Percentiles rank a stretch among this genome's conserved stretches.
Evolutionary conservation across 352 stramenopile species (phyloP).

Genomic region (Phytophthora constricta): DNA sequence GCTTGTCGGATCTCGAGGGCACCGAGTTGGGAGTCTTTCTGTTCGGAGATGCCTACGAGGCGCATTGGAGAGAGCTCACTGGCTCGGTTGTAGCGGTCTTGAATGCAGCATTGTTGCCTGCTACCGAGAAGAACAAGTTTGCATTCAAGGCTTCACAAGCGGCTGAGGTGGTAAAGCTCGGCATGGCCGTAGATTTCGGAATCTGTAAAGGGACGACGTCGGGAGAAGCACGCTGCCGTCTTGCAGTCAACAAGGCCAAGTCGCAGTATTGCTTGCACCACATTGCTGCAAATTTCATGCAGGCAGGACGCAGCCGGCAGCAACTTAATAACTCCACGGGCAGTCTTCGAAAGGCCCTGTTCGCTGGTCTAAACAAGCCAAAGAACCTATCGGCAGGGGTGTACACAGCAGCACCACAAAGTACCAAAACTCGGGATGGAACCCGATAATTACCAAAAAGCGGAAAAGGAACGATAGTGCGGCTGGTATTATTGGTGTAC

Average conservation of each 20-base stretch:
- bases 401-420: slow-evolving; percentile 54
- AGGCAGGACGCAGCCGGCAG: slow-evolving; percentile 70
- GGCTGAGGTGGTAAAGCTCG: slow-evolving; percentile 69
- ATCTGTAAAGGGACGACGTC: slow-evolving; percentile 79
- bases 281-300: slow-evolving; percentile 74
- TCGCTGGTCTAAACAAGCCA: slow-evolving; percentile 51
- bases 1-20: slow-evolving; percentile 69
- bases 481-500: slow-evolving; percentile 43
- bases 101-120: slow-evolving; percentile 69
- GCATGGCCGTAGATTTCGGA: slow-evolving; percentile 70
- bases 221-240: slow-evolving; percentile 64
- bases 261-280: slow-evolving; percentile 83
- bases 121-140: slow-evolving; percentile 80
- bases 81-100: slow-evolving; percentile 73
- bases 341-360: slow-evolving; percentile 71
- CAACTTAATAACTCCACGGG: slow-evolving; percentile 80
- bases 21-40: slow-evolving; percentile 81
- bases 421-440: slow-evolving; percentile 40
- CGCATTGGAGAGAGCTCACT: slow-evolving; percentile 70
- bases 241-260: slow-evolving; percentile 79
- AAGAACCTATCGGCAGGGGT: slow-evolving; percentile 85
- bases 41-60: slow-evolving; percentile 72
- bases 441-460: slow-evolving; percentile 51
- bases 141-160: slow-evolving; percentile 73
- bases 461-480: slow-evolving; percentile 51